phyloP scores from a whole-genome alignment of 2,329 filamentous ascomycete species.

The Fusarium sp. region DNA sequence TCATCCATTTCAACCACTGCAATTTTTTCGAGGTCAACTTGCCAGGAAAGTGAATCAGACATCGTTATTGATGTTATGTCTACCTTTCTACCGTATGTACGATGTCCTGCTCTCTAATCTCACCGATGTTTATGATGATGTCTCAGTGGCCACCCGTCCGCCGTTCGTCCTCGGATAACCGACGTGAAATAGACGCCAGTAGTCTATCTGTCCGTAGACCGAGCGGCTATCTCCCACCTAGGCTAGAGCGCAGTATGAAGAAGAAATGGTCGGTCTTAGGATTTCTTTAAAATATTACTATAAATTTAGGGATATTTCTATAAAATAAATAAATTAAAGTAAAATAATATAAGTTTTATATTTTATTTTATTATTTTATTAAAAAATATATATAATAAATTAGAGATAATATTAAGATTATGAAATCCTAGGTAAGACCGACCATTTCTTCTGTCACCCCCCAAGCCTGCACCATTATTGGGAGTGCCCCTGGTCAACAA shows the following conservation, averaged over 20 bases:
- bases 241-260: conserved; percentile 30
- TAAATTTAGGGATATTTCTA: no score
- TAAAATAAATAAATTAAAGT: no score
- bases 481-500: conserved; percentile 8
- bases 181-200: conserved; percentile 27
- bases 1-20: conserved; percentile 32
- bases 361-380: no score
- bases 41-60: conserved; percentile 24
- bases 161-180: conserved; percentile 33
- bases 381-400: no score
- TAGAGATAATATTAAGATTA: no score
- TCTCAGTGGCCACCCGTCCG: conserved; percentile 2
- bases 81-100: not conserved
- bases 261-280: not conserved
- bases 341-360: no score
- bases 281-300: no score
- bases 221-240: conserved; percentile 34
- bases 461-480: conserved; percentile 17
- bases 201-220: conserved; percentile 20
- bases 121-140: not conserved
- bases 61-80: conserved; percentile 12
- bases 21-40: conserved; percentile 20
- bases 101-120: not conserved
- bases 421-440: no score
- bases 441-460: no score